Conservation (phyloP, 441 rosid species). For the Populus hybrid region DNA sequence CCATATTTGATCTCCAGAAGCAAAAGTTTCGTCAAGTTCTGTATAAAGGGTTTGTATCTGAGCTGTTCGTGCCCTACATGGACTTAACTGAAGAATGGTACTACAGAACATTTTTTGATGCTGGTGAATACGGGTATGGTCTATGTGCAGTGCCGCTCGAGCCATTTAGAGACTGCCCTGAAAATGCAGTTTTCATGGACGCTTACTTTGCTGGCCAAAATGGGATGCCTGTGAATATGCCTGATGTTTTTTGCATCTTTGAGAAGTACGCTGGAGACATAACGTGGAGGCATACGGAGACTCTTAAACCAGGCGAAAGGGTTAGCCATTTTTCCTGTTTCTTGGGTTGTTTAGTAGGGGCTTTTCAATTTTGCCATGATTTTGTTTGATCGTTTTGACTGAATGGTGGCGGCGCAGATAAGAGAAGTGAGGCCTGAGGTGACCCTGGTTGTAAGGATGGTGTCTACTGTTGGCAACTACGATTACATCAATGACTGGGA, state of each 20-base stretch:
- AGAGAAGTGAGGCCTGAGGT: conserved; percentile 60
- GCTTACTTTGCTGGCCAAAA: conserved; percentile 35
- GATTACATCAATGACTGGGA: conserved; percentile 69
- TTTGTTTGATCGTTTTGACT: neutral
- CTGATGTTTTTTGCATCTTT: conserved; percentile 48
- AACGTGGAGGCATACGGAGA: conserved; percentile 69
- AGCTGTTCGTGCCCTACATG: conserved; percentile 60
- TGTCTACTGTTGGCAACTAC: conserved; percentile 54
- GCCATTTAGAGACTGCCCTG: conserved; percentile 45
- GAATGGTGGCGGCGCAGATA: conserved; percentile 28
- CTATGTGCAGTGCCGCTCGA: conserved; percentile 28
- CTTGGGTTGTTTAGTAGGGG: too few relatives aligned
- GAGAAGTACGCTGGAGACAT: conserved; percentile 55
- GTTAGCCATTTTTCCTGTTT: conserved; percentile 14
- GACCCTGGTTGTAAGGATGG: conserved; percentile 51
- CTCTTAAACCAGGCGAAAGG: conserved; percentile 32
- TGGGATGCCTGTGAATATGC: conserved; percentile 37
- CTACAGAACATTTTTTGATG: conserved; percentile 39
- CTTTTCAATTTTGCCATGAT: neutral
- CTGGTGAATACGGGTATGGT: conserved; percentile 62
- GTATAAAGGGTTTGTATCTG: conserved; percentile 51
- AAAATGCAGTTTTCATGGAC: conserved; percentile 53
- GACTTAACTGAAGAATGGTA: conserved; percentile 65
- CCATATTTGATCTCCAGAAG: conserved; percentile 42
- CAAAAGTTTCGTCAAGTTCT: conserved; percentile 37